Conservation (phyloP, 768 basidiomycete species). For the Lentinula lateritia region DNA sequence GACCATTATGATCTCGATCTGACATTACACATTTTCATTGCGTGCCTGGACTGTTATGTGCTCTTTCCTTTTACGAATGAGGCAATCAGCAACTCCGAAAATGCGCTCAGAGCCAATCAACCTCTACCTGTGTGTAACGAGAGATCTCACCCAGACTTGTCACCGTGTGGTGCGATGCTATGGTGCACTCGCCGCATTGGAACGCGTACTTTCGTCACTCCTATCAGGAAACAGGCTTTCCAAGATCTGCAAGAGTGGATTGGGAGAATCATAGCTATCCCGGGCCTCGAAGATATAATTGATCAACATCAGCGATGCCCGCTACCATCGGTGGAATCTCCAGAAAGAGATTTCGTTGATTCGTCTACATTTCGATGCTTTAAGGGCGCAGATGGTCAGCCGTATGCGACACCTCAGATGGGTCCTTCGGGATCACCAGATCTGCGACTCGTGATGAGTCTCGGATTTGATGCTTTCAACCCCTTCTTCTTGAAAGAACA, state of each 20-base stretch:
- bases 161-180: too few relatives aligned
- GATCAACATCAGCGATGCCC: not conserved
- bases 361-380: too few relatives aligned
- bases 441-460: not conserved
- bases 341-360: not conserved
- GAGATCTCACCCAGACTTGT: too few relatives aligned
- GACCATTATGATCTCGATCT: not conserved
- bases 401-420: constrained; percentile 8
- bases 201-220: too few relatives aligned
- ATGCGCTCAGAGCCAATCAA: not conserved
- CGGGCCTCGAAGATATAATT: not conserved
- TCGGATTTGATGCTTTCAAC: too few relatives aligned
- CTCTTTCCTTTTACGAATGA: not conserved
- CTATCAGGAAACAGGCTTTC: too few relatives aligned
- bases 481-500: too few relatives aligned
- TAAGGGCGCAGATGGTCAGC: constrained; percentile 7
- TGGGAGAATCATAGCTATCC: too few relatives aligned
- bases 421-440: not conserved
- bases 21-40: not conserved
- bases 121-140: not conserved
- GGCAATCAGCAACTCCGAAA: not conserved
- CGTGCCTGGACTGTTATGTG: not conserved
- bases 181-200: too few relatives aligned
- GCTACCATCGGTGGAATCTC: not conserved
- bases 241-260: too few relatives aligned